These are phyloP conservation scores for Cyberlindnera suaveolens DNA, from an alignment of 805 yeast genomes.

Conservation along the genomic window DNA sequence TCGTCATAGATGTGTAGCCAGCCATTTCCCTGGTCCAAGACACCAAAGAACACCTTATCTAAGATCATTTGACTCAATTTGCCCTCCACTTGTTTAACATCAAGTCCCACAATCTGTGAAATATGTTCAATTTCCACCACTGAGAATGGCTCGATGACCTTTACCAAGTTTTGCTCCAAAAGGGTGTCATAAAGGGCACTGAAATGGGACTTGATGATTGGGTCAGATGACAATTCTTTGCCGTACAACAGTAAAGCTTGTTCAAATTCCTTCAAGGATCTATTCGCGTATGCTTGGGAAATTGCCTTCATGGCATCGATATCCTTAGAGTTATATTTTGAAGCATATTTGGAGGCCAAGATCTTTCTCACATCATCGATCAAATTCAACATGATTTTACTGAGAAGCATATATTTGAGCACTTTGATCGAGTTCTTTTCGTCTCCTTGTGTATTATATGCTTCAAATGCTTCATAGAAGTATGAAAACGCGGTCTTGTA, in stretches of 20 bases:
- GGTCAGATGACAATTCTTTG: conserved; percentile 75
- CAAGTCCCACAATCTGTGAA: conserved; percentile 82
- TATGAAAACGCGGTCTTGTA: conserved; percentile 94
- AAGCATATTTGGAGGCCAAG: conserved; percentile 64
- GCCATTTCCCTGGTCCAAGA: conserved; percentile 96
- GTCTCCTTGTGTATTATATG: conserved; percentile 53
- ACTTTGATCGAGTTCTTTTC: conserved; percentile 70
- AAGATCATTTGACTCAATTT: conserved; percentile 94
- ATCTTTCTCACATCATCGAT: conserved; percentile 81
- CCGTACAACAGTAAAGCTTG: conserved; percentile 66
- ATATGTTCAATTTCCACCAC: conserved; percentile 91
- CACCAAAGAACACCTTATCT: conserved; percentile 93
- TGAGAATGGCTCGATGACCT: conserved; percentile 93
- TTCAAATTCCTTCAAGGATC: conserved; percentile 89
- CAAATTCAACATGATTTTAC: conserved; percentile 87
- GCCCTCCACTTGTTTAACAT: conserved; percentile 84
- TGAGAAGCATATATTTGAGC: conserved; percentile 85
- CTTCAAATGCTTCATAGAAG: conserved; percentile 92
- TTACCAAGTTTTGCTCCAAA: conserved; percentile 86
- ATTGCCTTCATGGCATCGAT: conserved; percentile 96
- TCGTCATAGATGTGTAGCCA: conserved; percentile 91
- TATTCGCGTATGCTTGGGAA: conserved; percentile 81
- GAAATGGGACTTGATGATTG: conserved; percentile 85
- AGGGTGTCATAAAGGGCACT: conserved; percentile 88
- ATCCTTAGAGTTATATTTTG: conserved; percentile 72